Base-by-base conservation (phyloP, 257 asterid species). In the Rubia yunnanensis region DNA sequence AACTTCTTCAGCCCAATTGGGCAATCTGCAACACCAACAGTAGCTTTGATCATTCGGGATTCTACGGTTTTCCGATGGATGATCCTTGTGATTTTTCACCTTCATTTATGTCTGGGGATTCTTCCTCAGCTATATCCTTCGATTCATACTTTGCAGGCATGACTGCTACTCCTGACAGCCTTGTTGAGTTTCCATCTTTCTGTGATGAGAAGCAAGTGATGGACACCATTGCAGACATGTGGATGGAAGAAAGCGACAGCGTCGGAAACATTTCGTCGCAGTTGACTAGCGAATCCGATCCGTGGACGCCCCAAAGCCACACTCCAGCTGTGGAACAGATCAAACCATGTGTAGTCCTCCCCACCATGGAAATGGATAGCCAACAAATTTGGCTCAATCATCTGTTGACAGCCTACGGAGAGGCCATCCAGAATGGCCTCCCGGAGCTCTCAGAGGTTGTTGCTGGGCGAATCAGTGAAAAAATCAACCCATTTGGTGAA, bases 381-480 rank as follows among this genome's bases (percentile, higher is more conserved):
- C 80, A 82, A 1, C 81, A 81, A 49, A 41, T 67, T 30, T 55
- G 65, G 41, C 82, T 85, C 2, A 76, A 65, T 34, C 96, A 85
- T 73, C 80, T 87, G 3, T 72, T 85, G 9, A 67, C 52, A 65
- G 97, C 87, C 7, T 84, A 84, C 38, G 88, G 82, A 23, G 92
- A 87, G 68, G 87, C 97, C 18, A 64, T 34, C 63, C 82, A 78
- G 69, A 84, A 83, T 60, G 83, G 83, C 20, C 84, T 84, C 31
- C 70, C 32, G 55, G 88, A 79, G 76, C 86, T 90, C 1, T 38
- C 79, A 10, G 79, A 70, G 52, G 87, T 80, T 69, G 70, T 87
- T 35, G 74, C 65, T 26, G 80, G 72, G 52, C 75, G 90, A 0
- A 74, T 83, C 53, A 69, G 70, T 5, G 77, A 77, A 50, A 85